Percentiles rank a stretch among this genome's conserved stretches.
phyloP scores from a whole-genome alignment of 2,329 filamentous ascomycete genomes.

The Fusarium sp. region DNA sequence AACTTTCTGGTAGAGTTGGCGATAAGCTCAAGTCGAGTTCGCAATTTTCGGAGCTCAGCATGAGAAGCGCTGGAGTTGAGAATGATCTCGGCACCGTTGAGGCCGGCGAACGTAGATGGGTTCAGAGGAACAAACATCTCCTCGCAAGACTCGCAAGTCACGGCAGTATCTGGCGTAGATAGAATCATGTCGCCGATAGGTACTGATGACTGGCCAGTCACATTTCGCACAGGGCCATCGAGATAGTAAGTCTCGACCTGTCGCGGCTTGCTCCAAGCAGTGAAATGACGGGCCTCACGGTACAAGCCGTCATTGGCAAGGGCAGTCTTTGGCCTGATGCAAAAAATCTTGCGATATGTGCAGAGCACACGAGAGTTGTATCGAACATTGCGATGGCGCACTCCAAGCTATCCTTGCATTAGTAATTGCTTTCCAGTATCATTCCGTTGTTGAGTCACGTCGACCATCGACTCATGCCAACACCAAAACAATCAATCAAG shows the following conservation, averaged over 20 bases:
- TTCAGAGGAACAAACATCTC: conserved; percentile 1
- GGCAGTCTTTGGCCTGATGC: conserved; percentile 39
- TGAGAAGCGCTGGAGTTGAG: conserved; percentile 78
- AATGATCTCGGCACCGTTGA: conserved; percentile 75
- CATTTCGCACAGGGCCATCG: conserved; percentile 43
- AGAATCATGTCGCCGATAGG: conserved; percentile 51
- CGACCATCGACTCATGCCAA: neutral
- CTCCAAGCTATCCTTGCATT: conserved; percentile 7
- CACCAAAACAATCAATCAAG: neutral
- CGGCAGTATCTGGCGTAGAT: neutral
- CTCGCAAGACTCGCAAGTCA: neutral
- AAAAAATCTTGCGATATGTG: conserved; percentile 38
- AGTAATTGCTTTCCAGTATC: neutral
- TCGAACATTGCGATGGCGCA: conserved; percentile 47
- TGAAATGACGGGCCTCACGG: neutral
- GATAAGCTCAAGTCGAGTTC: conserved; percentile 73
- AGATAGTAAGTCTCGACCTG: conserved; percentile 38
- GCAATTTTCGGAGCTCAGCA: conserved; percentile 69
- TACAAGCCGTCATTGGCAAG: conserved; percentile 33
- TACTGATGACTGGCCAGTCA: conserved; percentile 49
- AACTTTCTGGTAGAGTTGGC: conserved; percentile 72
- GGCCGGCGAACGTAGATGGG: neutral
- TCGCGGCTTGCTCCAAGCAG: neutral
- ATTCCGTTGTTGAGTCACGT: neutral
- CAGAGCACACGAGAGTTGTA: conserved; percentile 52